Conservation (phyloP, 2,329 filamentous ascomycete species). For the Chrysoporthe puriensis region DNA sequence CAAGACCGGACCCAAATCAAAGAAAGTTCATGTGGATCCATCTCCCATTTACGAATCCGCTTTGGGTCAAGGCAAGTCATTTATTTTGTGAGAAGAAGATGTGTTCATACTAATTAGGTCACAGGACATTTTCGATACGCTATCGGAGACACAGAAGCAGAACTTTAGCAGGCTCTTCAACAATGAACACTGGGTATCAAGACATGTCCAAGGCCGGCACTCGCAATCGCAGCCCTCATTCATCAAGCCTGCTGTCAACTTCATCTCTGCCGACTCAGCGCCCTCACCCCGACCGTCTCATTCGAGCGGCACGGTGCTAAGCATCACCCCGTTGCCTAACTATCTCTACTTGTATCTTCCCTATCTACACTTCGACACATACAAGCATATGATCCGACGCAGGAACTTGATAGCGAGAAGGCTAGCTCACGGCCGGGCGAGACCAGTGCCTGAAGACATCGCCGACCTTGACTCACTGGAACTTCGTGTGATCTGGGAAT, state of each 20-base stretch:
- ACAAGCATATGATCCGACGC: constrained; percentile 59
- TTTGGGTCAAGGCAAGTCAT: constrained; percentile 57
- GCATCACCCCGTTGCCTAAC: constrained; percentile 24
- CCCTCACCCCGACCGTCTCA: constrained; percentile 33
- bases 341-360: constrained; percentile 59
- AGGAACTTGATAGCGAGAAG: constrained; percentile 58
- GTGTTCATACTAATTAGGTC: constrained; percentile 16
- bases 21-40: constrained; percentile 63
- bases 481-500: constrained; percentile 65
- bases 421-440: constrained; percentile 55
- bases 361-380: constrained; percentile 68
- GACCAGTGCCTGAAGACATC: constrained; percentile 59
- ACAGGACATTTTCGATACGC: constrained; percentile 42
- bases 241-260: constrained; percentile 43
- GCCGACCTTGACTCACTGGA: constrained; percentile 60
- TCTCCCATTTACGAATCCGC: constrained; percentile 59
- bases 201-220: constrained; percentile 45
- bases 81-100: constrained; percentile 22
- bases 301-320: constrained; percentile 19
- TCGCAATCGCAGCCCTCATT: constrained; percentile 45
- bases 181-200: constrained; percentile 47
- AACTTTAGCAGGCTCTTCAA: constrained; percentile 44
- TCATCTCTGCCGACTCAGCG: constrained; percentile 39
- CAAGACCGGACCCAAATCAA: constrained; percentile 41
- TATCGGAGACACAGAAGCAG: constrained; percentile 47